Evolutionary conservation across 495 filamentous ascomycete species (phyloP).

Genomic region (Apodospora peruviana): DNA sequence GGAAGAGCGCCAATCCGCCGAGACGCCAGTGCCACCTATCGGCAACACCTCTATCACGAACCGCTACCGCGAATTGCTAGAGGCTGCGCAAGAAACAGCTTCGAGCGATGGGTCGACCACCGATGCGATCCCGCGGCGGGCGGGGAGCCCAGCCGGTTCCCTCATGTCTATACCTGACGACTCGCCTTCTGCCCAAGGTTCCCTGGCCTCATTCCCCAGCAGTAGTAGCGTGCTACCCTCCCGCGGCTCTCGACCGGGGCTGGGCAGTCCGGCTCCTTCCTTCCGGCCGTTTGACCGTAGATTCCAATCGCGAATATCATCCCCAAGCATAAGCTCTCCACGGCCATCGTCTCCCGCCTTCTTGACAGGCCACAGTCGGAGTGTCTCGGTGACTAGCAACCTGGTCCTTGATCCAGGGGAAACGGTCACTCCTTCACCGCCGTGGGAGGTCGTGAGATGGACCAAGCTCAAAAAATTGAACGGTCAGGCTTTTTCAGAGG

Average conservation of each 20-base stretch:
- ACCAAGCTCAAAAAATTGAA: conserved; percentile 88
- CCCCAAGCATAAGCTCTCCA: conserved; percentile 49
- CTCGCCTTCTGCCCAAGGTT: conserved; percentile 86
- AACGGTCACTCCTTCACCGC: conserved; percentile 61
- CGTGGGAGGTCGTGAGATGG: conserved; percentile 97
- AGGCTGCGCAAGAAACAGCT: conserved; percentile 30
- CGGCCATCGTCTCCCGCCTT: conserved; percentile 77
- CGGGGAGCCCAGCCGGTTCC: conserved; percentile 44
- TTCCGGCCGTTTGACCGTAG: conserved; percentile 90
- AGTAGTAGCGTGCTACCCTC: conserved; percentile 58
- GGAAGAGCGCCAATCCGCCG: conserved; percentile 26
- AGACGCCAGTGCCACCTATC: conserved; percentile 17
- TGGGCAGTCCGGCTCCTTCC: conserved; percentile 63
- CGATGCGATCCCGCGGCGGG: conserved; percentile 32
- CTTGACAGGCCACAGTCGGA: conserved; percentile 66
- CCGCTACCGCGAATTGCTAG: conserved; percentile 41
- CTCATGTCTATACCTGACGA: conserved; percentile 75
- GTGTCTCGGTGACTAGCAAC: conserved; percentile 61
- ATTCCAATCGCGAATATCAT: conserved; percentile 79
- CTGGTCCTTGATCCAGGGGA: conserved; percentile 53
- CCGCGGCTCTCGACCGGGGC: conserved; percentile 38
- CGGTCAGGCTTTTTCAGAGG: conserved; percentile 87
- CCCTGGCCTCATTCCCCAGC: conserved; percentile 68
- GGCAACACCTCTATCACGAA: conserved; percentile 34
- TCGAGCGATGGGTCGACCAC: conserved; percentile 43